Evolutionary conservation across 192 early-diverging fungal genomes (phyloP).

Genomic region (Umbelopsis vinacea): DNA sequence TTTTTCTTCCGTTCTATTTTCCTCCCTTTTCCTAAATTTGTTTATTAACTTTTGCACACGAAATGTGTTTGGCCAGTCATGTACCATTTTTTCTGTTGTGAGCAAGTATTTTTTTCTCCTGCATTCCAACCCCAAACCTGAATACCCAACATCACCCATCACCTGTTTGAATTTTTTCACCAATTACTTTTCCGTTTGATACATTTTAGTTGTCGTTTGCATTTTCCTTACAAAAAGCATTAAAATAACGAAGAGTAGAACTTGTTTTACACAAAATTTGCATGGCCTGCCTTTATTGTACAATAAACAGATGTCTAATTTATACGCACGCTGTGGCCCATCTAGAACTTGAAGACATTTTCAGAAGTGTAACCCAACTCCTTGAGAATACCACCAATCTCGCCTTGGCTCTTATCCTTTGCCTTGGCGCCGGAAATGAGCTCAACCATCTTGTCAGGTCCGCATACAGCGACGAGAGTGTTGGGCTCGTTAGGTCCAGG

Average conservation of each 20-base stretch:
- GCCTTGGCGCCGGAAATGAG: conserved; percentile 80
- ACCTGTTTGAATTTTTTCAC: background rate
- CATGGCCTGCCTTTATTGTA: no score
- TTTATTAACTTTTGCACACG: background rate
- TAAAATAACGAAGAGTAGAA: background rate
- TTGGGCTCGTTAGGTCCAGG: conserved; percentile 59
- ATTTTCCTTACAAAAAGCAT: background rate
- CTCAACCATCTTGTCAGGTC: conserved; percentile 75
- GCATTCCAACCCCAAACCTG: background rate
- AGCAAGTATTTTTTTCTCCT: conserved; percentile 16
- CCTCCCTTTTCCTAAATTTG: background rate
- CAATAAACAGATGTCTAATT: no score
- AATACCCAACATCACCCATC: conserved; percentile 13
- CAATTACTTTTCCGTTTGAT: background rate
- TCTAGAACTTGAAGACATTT: conserved; percentile 15
- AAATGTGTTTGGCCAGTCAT: conserved; percentile 12
- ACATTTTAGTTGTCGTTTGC: background rate
- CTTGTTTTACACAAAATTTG: background rate
- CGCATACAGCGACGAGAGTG: conserved; percentile 52
- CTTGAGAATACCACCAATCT: conserved; percentile 82
- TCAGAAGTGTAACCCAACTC: conserved; percentile 40
- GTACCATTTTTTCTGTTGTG: conserved; percentile 21
- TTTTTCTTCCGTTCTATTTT: background rate
- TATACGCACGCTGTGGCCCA: background rate
- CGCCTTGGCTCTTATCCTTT: conserved; percentile 82